These are phyloP conservation scores for Kodamaea anthophila DNA, from an alignment of 1,139 yeast genomes.

Conservation along the genomic window DNA sequence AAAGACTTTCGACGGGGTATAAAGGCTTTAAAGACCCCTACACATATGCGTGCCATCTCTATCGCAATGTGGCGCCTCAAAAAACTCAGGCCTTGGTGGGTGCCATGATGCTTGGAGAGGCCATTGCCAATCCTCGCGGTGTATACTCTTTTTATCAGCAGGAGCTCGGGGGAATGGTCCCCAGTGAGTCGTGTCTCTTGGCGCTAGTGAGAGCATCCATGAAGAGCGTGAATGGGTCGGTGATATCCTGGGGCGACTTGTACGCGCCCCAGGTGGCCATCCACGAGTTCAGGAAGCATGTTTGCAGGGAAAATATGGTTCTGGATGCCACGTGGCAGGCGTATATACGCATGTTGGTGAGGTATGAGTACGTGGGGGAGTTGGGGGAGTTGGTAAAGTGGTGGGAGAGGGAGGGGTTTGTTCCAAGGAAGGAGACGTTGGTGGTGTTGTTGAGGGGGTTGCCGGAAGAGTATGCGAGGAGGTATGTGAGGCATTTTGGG, in stretches of 20 bases:
- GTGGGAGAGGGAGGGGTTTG: constrained; percentile 51
- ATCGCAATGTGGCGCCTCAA: constrained; percentile 11
- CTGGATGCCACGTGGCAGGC: constrained; percentile 38
- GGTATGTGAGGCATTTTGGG: constrained; percentile 37
- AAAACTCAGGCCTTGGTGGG: constrained; percentile 28
- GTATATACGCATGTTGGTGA: constrained; percentile 47
- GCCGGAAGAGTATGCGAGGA: constrained; percentile 33
- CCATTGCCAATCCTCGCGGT: constrained; percentile 13
- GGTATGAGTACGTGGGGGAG: constrained; percentile 44
- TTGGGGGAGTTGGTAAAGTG: constrained; percentile 46
- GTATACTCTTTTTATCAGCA: constrained; percentile 9
- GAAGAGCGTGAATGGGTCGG: constrained; percentile 11
- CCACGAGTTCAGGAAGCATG: constrained; percentile 44
- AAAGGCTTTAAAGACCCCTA: constrained; percentile 3
- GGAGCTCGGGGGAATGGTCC: constrained; percentile 17
- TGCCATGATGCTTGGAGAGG: constrained; percentile 42
- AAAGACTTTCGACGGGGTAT: not conserved
- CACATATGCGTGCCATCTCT: constrained; percentile 21
- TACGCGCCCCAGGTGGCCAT: constrained; percentile 60
- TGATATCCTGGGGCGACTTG: constrained; percentile 38
- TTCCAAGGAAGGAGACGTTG: constrained; percentile 38
- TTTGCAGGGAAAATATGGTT: constrained; percentile 18
- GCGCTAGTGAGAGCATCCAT: constrained; percentile 40
- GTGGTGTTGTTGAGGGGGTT: constrained; percentile 30
- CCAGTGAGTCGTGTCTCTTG: constrained; percentile 34